These are phyloP conservation scores for Suhomyces terraborum DNA, from an alignment of 1,139 yeast genomes.

Conservation along the genomic window DNA sequence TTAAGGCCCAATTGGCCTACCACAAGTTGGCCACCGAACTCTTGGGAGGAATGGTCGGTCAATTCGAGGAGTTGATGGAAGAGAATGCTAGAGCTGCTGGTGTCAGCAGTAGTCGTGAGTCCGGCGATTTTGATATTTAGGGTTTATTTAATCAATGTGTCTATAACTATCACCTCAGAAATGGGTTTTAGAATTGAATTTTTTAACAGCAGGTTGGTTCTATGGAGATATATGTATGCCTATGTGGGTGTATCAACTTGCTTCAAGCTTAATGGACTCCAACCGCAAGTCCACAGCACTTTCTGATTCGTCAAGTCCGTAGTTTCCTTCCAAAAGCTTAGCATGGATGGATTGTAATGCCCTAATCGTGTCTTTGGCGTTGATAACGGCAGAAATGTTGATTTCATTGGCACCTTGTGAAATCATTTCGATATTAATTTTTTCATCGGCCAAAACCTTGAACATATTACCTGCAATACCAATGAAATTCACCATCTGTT, in stretches of 20 bases:
- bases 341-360: slow-evolving; percentile 88
- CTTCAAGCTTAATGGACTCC: slow-evolving; percentile 30
- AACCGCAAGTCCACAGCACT: slow-evolving; percentile 42
- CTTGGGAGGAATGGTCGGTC: slow-evolving; percentile 66
- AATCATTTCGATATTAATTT: slow-evolving; percentile 94
- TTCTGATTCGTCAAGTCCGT: slow-evolving; percentile 30
- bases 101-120: slow-evolving; percentile 32
- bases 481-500: slow-evolving; percentile 93
- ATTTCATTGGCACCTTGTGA: slow-evolving; percentile 98
- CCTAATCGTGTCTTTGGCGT: slow-evolving; percentile 76
- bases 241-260: too few relatives aligned
- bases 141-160: slow-evolving; percentile 1
- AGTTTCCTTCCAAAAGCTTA: slow-evolving; percentile 57
- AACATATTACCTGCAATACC: slow-evolving; percentile 99
- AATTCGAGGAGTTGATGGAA: slow-evolving; percentile 61
- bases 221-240: too few relatives aligned
- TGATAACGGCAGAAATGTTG: slow-evolving; percentile 92
- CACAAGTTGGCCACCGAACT: slow-evolving; percentile 76
- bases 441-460: slow-evolving; percentile 88
- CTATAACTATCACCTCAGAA: neutral
- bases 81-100: slow-evolving; percentile 34
- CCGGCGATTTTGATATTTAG: slow-evolving; percentile 50
- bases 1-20: slow-evolving; percentile 80
- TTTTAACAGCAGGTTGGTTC: neutral
- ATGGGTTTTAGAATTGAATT: neutral